A percentile compares a stretch with the other conserved stretches of the same genome.
Conservation (phyloP, 805 yeast genomes). For the Yarrowia divulgata region DNA sequence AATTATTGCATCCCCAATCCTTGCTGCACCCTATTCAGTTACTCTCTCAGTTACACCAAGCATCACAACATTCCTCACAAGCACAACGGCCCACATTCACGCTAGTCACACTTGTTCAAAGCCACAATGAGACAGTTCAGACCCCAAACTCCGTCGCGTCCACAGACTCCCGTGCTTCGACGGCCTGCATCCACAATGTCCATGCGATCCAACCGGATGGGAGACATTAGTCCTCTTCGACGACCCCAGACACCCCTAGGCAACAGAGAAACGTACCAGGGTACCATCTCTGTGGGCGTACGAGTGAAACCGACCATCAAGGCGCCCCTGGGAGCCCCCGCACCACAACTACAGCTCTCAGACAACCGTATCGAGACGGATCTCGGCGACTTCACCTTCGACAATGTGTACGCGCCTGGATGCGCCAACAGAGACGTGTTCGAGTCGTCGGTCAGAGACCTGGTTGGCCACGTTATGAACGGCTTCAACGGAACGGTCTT, state of each 20-base stretch:
- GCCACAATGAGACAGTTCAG: slow-evolving; percentile 21
- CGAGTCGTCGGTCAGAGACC: slow-evolving; percentile 56
- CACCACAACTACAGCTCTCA: slow-evolving; percentile 28
- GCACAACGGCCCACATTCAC: slow-evolving; percentile 7
- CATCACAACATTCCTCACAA: neutral
- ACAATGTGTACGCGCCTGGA: slow-evolving; percentile 70
- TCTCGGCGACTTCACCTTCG: slow-evolving; percentile 74
- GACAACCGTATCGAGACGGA: slow-evolving; percentile 47
- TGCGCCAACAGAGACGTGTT: slow-evolving; percentile 67
- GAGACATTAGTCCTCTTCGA: slow-evolving; percentile 43
- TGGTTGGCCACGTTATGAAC: slow-evolving; percentile 65
- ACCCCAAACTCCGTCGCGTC: slow-evolving; percentile 42
- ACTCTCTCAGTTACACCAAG: neutral
- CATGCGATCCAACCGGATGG: slow-evolving; percentile 43
- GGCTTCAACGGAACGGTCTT: slow-evolving; percentile 80
- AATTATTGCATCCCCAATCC: neutral
- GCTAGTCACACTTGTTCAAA: neutral
- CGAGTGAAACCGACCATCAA: slow-evolving; percentile 69
- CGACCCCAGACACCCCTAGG: slow-evolving; percentile 45
- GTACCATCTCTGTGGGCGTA: slow-evolving; percentile 76
- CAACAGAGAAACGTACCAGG: slow-evolving; percentile 56
- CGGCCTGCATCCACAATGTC: slow-evolving; percentile 47
- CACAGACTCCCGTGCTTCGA: slow-evolving; percentile 46
- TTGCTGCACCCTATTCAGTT: neutral
- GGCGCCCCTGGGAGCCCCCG: slow-evolving; percentile 2